Evolutionary conservation across 202 grass and related monocot genomes (phyloP).

Genomic region (Carex arenaria): DNA sequence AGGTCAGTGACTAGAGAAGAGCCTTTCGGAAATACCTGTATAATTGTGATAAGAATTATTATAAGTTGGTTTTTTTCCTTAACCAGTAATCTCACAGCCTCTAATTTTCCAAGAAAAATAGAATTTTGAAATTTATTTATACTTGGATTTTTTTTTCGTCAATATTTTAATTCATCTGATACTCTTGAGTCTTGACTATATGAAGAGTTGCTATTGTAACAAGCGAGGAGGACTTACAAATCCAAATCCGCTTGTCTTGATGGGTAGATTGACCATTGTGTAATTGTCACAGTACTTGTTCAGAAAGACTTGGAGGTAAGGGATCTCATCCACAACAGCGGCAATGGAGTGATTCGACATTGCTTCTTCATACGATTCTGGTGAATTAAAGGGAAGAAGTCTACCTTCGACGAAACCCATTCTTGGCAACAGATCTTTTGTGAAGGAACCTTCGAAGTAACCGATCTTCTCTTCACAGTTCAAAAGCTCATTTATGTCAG

Average conservation of each 20-base stretch:
- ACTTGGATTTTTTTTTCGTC: neutral
- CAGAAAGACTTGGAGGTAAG: constrained; percentile 62
- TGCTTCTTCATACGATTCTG: constrained; percentile 48
- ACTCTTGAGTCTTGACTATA: neutral
- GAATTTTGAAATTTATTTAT: neutral
- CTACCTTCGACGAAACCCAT: constrained; percentile 32
- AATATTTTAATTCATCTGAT: neutral
- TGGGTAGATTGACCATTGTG: constrained; percentile 25
- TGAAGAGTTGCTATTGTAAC: neutral
- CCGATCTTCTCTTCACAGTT: constrained; percentile 24
- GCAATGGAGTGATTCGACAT: constrained; percentile 43
- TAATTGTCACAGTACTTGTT: constrained; percentile 45
- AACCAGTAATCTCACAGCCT: no score
- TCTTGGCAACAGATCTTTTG: constrained; percentile 11
- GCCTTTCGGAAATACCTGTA: constrained; percentile 60
- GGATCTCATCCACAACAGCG: constrained; percentile 61
- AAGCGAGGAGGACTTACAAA: constrained; percentile 39
- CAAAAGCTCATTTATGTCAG: constrained; percentile 34
- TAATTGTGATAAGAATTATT: neutral
- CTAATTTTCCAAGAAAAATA: no score
- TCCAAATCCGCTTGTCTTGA: constrained; percentile 69
- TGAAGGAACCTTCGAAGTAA: constrained; percentile 57
- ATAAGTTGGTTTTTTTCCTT: neutral
- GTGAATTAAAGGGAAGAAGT: constrained; percentile 26
- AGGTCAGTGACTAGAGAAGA: constrained; percentile 64